Evolutionary conservation across 805 yeast species (phyloP), one percentile per base, ranked within the genome.

Genomic region (Metschnikowia drakensbergensis): DNA sequence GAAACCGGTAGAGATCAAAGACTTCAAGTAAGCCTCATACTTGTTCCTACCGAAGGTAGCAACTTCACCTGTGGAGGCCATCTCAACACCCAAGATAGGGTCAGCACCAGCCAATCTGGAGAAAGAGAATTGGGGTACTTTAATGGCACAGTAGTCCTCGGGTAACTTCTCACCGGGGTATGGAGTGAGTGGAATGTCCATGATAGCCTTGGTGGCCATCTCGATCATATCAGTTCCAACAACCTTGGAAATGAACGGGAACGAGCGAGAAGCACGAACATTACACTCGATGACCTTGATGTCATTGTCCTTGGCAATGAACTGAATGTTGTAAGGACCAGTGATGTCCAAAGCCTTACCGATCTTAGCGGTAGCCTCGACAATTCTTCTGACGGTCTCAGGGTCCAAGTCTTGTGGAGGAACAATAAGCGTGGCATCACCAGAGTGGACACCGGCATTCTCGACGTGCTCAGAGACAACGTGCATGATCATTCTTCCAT

Each of bases 31-130:
- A 23, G 99, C 99, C 75, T 95, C 99, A 65, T 90, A 91, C 72
- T 92, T 92, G 77, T 91, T 85, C 64, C 80, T 89, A 63, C 99
- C 99, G 65, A 94, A 92, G 54, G 95, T 82, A 43, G 99, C 99
- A 64, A 91, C 97, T 71, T 90, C 98, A 79, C 98, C 98, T 53
- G 98, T 92, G 29, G 97, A 92, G 17, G 98, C 97, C 98, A 92
- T 92, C 74, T 92, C 98, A 56, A 92, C 98, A 74, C 98, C 98
- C 57, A 92, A 77, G 53, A 92, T 90, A 46, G 98, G 98, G 68
- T 92, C 98, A 48, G 98, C 98, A 60, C 98, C 98, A 42, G 97
- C 88, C 58, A 92, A 79, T 69, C 98, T 84, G 29, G 97, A 86
- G 83, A 94, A 92, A 5, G 97, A 91, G 73, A 92, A 92, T 71